phyloP scores from a whole-genome alignment of 1,139 yeast species.

The Protomyces pachydermus region DNA sequence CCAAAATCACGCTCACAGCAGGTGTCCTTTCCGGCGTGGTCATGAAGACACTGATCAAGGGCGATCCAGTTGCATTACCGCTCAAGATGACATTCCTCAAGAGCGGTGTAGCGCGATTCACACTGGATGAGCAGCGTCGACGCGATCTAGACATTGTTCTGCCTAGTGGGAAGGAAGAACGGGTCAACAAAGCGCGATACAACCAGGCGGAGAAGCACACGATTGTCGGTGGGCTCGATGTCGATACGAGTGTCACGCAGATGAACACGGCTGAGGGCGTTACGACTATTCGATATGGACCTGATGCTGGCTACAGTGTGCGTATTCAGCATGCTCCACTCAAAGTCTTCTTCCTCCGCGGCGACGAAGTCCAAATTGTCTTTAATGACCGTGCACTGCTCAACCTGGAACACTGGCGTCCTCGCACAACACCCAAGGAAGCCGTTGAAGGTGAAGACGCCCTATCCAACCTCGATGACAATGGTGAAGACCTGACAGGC shows the following conservation, averaged over 20 bases:
- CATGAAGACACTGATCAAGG: constrained; percentile 42
- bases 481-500: constrained; percentile 33
- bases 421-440: constrained; percentile 34
- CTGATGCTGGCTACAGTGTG: constrained; percentile 40
- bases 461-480: constrained; percentile 26
- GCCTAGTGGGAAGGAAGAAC: constrained; percentile 24
- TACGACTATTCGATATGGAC: constrained; percentile 45
- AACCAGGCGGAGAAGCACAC: constrained; percentile 61
- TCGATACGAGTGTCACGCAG: constrained; percentile 29
- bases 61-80: constrained; percentile 45
- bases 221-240: constrained; percentile 41
- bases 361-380: constrained; percentile 48
- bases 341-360: constrained; percentile 47
- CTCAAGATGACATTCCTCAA: constrained; percentile 54
- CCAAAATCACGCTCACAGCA: constrained; percentile 40
- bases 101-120: constrained; percentile 54
- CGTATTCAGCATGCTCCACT: constrained; percentile 51
- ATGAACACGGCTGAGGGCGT: constrained; percentile 25
- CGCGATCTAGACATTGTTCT: constrained; percentile 40
- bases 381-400: constrained; percentile 66
- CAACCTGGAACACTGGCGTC: constrained; percentile 74
- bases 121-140: constrained; percentile 57
- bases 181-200: constrained; percentile 46
- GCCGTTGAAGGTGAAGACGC: constrained; percentile 32
- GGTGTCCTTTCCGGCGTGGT: constrained; percentile 46